Percentiles rank a stretch among this genome's conserved stretches.
These are phyloP conservation scores for Chimonanthus salicifolius DNA, from an alignment of 164 flowering plant species.

Conservation along the genomic window DNA sequence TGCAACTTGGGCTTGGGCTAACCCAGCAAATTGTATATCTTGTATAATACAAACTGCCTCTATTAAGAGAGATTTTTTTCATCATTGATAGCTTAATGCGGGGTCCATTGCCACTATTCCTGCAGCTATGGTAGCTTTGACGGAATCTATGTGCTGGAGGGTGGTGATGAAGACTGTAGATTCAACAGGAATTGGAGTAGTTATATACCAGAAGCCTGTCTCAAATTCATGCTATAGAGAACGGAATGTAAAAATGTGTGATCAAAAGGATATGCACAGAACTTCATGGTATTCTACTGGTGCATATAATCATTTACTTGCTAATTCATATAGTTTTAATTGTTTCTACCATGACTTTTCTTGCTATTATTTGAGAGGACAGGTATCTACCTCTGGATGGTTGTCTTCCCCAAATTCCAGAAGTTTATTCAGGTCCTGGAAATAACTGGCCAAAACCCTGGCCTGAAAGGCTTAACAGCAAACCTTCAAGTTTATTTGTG, in stretches of 20 bases:
- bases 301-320: background rate
- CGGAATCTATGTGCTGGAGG: constrained; percentile 87
- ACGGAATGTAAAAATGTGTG: constrained; percentile 59
- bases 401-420: constrained; percentile 59
- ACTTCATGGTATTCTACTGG: constrained; percentile 57
- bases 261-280: constrained; percentile 23
- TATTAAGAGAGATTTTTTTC: too few relatives aligned
- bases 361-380: constrained; percentile 4
- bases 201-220: constrained; percentile 82
- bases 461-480: constrained; percentile 75
- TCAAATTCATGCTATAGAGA: constrained; percentile 65
- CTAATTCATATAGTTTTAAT: background rate
- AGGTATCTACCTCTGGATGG: constrained; percentile 73
- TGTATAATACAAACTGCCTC: too few relatives aligned
- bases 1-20: too few relatives aligned
- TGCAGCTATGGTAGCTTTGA: constrained; percentile 84
- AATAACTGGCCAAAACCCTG: constrained; percentile 66
- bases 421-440: constrained; percentile 16
- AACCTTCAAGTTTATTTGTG: constrained; percentile 49
- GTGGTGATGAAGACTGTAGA: constrained; percentile 49
- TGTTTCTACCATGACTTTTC: background rate
- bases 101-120: constrained; percentile 1
- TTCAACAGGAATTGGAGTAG: constrained; percentile 62
- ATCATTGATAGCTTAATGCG: too few relatives aligned
- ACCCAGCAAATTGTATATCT: too few relatives aligned